These are phyloP conservation scores for Populus pruinosa DNA, from an alignment of 345 rosid species.

Conservation along the genomic window DNA sequence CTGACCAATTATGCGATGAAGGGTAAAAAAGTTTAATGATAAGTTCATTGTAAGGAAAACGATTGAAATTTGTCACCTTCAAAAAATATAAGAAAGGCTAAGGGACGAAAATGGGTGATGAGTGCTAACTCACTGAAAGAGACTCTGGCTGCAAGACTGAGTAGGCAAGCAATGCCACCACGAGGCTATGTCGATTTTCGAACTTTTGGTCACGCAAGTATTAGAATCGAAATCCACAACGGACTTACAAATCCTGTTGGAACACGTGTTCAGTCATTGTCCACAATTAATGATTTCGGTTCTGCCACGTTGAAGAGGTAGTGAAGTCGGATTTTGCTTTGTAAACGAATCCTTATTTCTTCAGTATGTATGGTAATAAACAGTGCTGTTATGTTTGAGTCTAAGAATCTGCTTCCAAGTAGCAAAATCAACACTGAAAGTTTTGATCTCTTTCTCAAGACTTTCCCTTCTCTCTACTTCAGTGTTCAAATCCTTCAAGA, in stretches of 20 bases:
- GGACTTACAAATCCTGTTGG: not conserved
- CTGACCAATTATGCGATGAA: too few species aligned
- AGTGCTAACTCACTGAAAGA: not conserved
- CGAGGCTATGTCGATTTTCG: not conserved
- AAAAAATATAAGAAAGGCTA: not conserved
- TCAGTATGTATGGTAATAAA: not conserved
- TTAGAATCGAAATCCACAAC: not conserved
- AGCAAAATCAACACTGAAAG: slow-evolving; percentile 58
- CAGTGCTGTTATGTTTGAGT: not conserved
- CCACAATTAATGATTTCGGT: not conserved
- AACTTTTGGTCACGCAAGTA: not conserved
- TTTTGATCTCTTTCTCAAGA: slow-evolving; percentile 71
- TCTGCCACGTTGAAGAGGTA: not conserved
- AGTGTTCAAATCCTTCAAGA: slow-evolving; percentile 50
- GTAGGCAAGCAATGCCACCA: not conserved
- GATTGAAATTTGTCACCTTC: not conserved
- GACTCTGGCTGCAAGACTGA: not conserved
- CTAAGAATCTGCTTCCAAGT: not conserved
- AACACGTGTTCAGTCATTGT: not conserved
- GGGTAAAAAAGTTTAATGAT: too few species aligned
- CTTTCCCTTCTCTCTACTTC: slow-evolving; percentile 61
- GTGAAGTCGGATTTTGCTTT: not conserved
- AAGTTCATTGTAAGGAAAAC: too few species aligned
- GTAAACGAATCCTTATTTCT: not conserved
- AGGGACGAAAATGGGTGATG: not conserved